phyloP scores from a whole-genome alignment of 805 yeast genomes.

The Candida bentonensis region DNA sequence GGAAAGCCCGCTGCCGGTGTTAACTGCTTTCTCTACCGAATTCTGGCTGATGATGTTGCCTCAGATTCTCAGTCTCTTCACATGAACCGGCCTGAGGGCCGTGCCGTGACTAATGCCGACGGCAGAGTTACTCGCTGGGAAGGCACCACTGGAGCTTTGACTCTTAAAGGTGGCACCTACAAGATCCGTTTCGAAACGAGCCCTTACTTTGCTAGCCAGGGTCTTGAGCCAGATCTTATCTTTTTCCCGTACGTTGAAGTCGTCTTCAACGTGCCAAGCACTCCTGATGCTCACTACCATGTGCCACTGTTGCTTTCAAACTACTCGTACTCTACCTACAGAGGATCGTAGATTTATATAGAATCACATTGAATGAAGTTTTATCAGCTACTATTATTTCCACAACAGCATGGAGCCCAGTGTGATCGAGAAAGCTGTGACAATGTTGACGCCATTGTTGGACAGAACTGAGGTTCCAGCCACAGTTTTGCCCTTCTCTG shows the following conservation, averaged over 20 bases:
- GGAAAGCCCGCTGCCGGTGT: slow-evolving; percentile 78
- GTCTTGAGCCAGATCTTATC: slow-evolving; percentile 10
- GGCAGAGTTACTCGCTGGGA: slow-evolving; percentile 70
- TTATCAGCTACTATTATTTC: too few relatives aligned
- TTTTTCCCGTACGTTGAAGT: slow-evolving; percentile 87
- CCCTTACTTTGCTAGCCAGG: slow-evolving; percentile 34
- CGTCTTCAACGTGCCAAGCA: slow-evolving; percentile 47
- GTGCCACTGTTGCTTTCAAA: slow-evolving; percentile 75
- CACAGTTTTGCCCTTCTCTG: slow-evolving; percentile 13
- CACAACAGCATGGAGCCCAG: slow-evolving; percentile 19
- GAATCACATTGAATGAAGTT: too few relatives aligned
- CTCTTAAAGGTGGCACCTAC: slow-evolving; percentile 48
- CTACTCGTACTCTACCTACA: slow-evolving; percentile 79
- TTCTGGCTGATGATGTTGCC: slow-evolving; percentile 14
- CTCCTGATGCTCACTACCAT: slow-evolving; percentile 74
- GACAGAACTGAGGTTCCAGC: slow-evolving; percentile 26
- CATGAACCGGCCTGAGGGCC: slow-evolving; percentile 12
- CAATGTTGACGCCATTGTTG: slow-evolving; percentile 28
- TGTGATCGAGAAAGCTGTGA: slow-evolving; percentile 22
- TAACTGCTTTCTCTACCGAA: slow-evolving; percentile 33
- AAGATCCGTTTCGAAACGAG: slow-evolving; percentile 67
- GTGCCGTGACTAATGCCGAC: slow-evolving; percentile 46
- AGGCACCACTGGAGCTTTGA: slow-evolving; percentile 18
- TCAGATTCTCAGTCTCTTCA: slow-evolving; percentile 21
- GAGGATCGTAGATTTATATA: slow-evolving; percentile 36